A percentile compares a stretch with the other conserved stretches of the same genome.
These are phyloP conservation scores for Oxyria digyna DNA, from an alignment of 148 eudicot genomes.

Conservation along the genomic window DNA sequence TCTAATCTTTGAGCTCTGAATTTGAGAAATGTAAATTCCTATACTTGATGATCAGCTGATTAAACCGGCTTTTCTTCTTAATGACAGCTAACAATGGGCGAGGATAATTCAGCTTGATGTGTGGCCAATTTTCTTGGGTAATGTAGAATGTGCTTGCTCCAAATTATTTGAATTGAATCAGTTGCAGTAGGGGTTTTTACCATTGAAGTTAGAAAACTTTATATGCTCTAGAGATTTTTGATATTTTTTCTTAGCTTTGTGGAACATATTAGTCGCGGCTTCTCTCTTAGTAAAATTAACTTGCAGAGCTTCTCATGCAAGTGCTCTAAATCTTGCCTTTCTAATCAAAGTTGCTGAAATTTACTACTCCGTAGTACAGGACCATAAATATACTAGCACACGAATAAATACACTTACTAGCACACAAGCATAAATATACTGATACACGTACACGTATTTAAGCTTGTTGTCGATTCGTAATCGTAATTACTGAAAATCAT, in stretches of 20 bases:
- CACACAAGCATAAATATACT: too few species aligned
- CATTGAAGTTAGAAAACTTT: neutral
- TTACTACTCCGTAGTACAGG: too few species aligned
- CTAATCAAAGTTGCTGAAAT: neutral
- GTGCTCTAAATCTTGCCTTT: neutral
- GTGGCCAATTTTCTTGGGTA: neutral
- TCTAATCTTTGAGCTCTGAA: neutral
- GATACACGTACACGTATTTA: too few species aligned
- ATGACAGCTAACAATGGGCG: constrained; percentile 7
- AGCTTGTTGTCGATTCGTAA: too few species aligned
- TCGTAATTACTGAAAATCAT: too few species aligned
- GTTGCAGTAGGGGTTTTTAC: neutral
- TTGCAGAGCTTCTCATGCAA: neutral
- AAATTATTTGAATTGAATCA: neutral
- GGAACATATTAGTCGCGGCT: neutral
- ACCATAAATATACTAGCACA: too few species aligned
- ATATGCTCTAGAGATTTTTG: neutral
- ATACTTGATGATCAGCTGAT: neutral
- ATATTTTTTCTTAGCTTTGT: neutral
- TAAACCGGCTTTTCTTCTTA: neutral
- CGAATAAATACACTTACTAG: too few species aligned
- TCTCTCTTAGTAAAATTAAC: neutral
- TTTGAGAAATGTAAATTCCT: too few species aligned
- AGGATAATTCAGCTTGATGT: neutral
- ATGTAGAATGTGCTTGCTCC: neutral